phyloP scores from a whole-genome alignment of 805 yeast genomes.

The Lipomyces sp. region DNA sequence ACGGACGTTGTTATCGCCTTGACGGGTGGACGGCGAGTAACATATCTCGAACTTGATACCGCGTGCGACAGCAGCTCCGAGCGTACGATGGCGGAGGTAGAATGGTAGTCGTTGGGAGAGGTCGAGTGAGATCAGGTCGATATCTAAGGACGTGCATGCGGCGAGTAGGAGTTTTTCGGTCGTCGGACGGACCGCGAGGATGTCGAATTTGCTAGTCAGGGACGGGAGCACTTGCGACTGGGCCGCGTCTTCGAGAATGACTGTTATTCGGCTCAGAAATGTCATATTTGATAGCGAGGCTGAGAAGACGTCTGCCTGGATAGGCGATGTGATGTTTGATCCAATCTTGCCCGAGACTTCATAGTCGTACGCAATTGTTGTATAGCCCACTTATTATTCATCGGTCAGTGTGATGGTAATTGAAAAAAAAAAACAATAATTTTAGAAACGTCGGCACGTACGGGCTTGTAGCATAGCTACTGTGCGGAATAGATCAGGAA shows the following conservation, averaged over 20 bases:
- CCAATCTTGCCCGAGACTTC: slow-evolving; percentile 42
- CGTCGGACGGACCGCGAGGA: slow-evolving; percentile 79
- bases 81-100: slow-evolving; percentile 79
- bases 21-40: slow-evolving; percentile 56
- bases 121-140: slow-evolving; percentile 80
- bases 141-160: slow-evolving; percentile 74
- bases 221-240: slow-evolving; percentile 66
- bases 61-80: slow-evolving; percentile 79
- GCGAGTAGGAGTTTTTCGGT: slow-evolving; percentile 78
- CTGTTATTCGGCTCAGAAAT: slow-evolving; percentile 64
- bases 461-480: slow-evolving; percentile 42
- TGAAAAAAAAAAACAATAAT: not conserved
- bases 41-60: slow-evolving; percentile 83
- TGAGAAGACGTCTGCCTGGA: slow-evolving; percentile 13
- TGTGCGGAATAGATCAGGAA: slow-evolving; percentile 31
- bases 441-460: slow-evolving; percentile 7
- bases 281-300: slow-evolving; percentile 9
- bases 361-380: slow-evolving; percentile 77
- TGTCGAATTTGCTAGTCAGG: slow-evolving; percentile 63
- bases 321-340: slow-evolving; percentile 25
- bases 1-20: slow-evolving; percentile 47
- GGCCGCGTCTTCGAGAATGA: slow-evolving; percentile 75
- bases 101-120: slow-evolving; percentile 69
- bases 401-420: not conserved
- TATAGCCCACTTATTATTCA: slow-evolving; percentile 56